phyloP scores from a whole-genome alignment of 768 basidiomycete genomes.

The Nevesoporus exiguus region DNA sequence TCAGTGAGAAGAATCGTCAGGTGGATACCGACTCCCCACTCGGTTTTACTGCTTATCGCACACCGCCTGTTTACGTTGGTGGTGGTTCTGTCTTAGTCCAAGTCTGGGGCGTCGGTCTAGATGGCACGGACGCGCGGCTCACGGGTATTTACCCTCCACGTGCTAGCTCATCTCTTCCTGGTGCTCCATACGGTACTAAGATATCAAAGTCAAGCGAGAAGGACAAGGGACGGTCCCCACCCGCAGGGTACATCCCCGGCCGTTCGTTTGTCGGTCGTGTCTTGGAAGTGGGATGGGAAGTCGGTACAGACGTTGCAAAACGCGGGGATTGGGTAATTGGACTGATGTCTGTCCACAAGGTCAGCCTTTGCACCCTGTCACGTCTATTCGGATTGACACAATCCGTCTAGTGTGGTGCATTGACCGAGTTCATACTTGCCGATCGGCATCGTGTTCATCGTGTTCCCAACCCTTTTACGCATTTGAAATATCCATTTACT shows the following conservation, averaged over 20 bases:
- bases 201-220: constrained; percentile 21
- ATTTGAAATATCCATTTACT: constrained; percentile 25
- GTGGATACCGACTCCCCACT: constrained; percentile 36
- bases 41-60: constrained; percentile 67
- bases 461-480: constrained; percentile 58
- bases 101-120: constrained; percentile 86
- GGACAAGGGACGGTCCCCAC: constrained; percentile 23
- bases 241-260: constrained; percentile 79
- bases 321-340: constrained; percentile 90
- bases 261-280: constrained; percentile 83
- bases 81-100: constrained; percentile 74
- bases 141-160: constrained; percentile 43
- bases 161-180: constrained; percentile 9
- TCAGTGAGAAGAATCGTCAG: constrained; percentile 7
- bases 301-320: constrained; percentile 45
- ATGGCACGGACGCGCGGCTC: constrained; percentile 66
- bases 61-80: constrained; percentile 72
- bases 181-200: constrained; percentile 22
- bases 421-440: constrained; percentile 84
- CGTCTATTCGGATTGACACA: constrained; percentile 8
- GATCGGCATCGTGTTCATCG: constrained; percentile 77
- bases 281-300: constrained; percentile 77
- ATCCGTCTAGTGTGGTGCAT: constrained; percentile 64
- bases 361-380: constrained; percentile 33
- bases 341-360: constrained; percentile 75